Conservation (phyloP, 495 filamentous ascomycete genomes). For the Tirmania nivea region DNA sequence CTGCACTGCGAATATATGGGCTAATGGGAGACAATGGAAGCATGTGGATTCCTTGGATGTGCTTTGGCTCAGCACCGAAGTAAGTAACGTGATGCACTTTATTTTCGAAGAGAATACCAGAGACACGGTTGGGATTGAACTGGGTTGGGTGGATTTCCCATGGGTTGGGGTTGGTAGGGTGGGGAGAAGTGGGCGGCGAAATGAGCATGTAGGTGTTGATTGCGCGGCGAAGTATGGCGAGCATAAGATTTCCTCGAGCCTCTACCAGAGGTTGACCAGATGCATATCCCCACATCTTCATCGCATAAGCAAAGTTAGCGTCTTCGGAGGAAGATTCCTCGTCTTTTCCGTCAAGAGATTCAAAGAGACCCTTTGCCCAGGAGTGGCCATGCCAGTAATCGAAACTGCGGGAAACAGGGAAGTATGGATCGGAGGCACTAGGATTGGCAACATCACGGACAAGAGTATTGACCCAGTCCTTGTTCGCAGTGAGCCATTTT, state of each 20-base stretch:
- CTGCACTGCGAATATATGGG: constrained; percentile 38
- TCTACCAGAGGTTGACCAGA: constrained; percentile 61
- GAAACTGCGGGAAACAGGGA: constrained; percentile 70
- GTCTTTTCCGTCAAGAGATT: constrained; percentile 77
- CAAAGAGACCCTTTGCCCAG: constrained; percentile 90
- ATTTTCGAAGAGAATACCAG: constrained; percentile 91
- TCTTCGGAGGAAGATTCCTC: constrained; percentile 86
- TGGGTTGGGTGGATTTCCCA: constrained; percentile 57
- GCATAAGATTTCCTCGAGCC: constrained; percentile 30
- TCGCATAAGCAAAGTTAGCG: constrained; percentile 61
- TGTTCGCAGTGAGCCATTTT: constrained; percentile 47
- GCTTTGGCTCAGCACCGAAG: constrained; percentile 63
- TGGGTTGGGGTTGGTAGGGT: constrained; percentile 38
- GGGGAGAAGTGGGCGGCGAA: constrained; percentile 53
- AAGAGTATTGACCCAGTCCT: constrained; percentile 59
- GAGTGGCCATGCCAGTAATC: constrained; percentile 94
- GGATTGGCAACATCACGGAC: constrained; percentile 66
- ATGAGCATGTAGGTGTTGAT: constrained; percentile 43
- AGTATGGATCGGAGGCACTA: constrained; percentile 42
- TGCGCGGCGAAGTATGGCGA: constrained; percentile 61
- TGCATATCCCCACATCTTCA: constrained; percentile 84
- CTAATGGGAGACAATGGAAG: constrained; percentile 59
- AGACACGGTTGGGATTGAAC: constrained; percentile 67
- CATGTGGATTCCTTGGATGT: constrained; percentile 94
- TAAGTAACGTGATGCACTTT: constrained; percentile 92